Evolutionary conservation across 805 yeast genomes (phyloP), one percentile per base, ranked within the genome.

Genomic region (Metschnikowia arizonensis): DNA sequence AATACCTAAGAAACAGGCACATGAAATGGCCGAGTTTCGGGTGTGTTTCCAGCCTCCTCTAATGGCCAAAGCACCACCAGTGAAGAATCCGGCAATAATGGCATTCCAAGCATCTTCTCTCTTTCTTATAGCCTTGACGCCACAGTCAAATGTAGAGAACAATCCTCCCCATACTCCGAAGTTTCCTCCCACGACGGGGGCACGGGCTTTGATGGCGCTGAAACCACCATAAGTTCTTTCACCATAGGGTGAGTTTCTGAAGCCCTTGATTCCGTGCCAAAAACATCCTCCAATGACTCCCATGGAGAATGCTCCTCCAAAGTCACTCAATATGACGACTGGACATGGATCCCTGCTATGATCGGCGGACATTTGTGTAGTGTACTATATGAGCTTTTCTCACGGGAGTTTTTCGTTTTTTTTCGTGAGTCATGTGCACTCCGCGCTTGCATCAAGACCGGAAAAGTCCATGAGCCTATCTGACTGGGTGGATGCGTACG

Each of bases 271-370:
- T 63, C 98, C 97, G 74, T 93, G 98, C 99, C 99, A 93, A 52
- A 93, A 83, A 59, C 91, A 83, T 55, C 99, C 99, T 74, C 99
- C 99, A 61, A 93, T 86, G 58, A 82, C 97, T 72, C 99, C 99
- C 98, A 93, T 91, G 61, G 98, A 83, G 62, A 90, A 93, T 47
- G 99, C 98, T 66, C 97, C 98, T 64, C 99, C 99, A 60, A 93
- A 93, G 74, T 93, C 99, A 69, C 84, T 91, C 55, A 93, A 73
- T 55, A 93, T 88, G 48, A 93, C 97, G 55, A 91, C 78, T 46
- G 99, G 99, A 73, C 99, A 93, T 58, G 99, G 99, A 66, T 93
- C 99, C 81, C 98, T 87, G 35, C 96, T 82, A 70, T 93, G 98
- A 73, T 93, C 99, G 45, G 96, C 96, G 38, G 95, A 85, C 90